Base-by-base conservation (phyloP, 2,329 filamentous ascomycete species). In the Hypoxylon sp. region DNA sequence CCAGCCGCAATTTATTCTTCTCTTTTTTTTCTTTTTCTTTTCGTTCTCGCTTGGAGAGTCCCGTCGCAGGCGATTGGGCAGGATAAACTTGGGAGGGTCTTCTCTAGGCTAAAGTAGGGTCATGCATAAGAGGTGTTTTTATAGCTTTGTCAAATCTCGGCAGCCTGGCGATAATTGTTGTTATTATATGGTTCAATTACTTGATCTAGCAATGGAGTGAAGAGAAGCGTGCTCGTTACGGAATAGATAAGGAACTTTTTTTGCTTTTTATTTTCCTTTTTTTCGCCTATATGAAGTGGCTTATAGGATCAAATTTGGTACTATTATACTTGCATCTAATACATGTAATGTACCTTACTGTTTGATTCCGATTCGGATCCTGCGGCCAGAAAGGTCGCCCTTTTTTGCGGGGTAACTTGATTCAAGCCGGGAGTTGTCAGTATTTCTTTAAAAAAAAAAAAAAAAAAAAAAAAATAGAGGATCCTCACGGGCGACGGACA, bases 81-180 rank as follows among this genome's bases (percentile, higher is more conserved):
- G 70, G 62, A 69, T 68, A 73, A 70, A 68, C 59, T 62, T 64
- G 63, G 60, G 53, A 57, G 63, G 60, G 61, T 58, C 70, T 65
- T 70, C 69, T 73, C 70, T 67, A 74, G 73, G 71, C 73, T 75
- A 74, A 74, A 73, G 60, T 67, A 64, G 57, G 57, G 55, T 51
- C 52, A 59, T 59, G 60, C 58, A 65, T 61, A 66, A 61, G 60
- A 55, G 55, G 43, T 37, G 34, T 62, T 25, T 48, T 44, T 62
- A 61, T 57, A 64, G 62, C 63, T 59, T 59, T 50, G 57, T 44
- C 51, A 51, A 56, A 55, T 60, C 58, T 64, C 57, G 60, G 59
- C 55, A 60, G 59, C 61, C 61, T 63, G 59, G 59, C 53, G 21
- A 9, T 42, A 47, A 26, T 40, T 51, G 37, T 35, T 49, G 31